Conservation (phyloP, 2,329 filamentous ascomycete species). For the Hymenoscyphus linearis region DNA sequence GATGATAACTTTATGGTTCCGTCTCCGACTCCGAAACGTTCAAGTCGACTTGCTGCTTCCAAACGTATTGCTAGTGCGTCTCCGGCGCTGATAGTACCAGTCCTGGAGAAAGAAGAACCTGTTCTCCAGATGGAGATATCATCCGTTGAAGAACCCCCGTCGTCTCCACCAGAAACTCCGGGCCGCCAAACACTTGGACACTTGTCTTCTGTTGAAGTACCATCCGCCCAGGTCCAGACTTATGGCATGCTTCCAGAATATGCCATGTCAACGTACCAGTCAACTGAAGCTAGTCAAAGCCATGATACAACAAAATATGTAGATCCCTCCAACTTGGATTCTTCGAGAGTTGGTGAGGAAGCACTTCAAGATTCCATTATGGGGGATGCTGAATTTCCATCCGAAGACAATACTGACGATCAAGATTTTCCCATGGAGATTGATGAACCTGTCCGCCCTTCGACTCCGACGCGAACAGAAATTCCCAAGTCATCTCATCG, state of each 20-base stretch:
- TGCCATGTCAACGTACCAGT: constrained; percentile 18
- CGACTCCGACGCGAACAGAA: constrained; percentile 4
- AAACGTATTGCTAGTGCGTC: constrained; percentile 47
- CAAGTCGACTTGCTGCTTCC: constrained; percentile 46
- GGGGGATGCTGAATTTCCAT: neutral
- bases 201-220: constrained; percentile 9
- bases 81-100: constrained; percentile 46
- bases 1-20: constrained; percentile 41
- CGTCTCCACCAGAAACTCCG: constrained; percentile 20
- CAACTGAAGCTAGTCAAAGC: neutral
- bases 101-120: constrained; percentile 45
- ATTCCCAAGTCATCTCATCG: constrained; percentile 3
- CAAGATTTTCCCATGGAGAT: neutral
- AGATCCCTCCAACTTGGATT: neutral
- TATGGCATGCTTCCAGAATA: constrained; percentile 11
- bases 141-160: constrained; percentile 13
- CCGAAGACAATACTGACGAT: neutral
- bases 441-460: constrained; percentile 6
- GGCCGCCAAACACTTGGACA: constrained; percentile 1
- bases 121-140: constrained; percentile 29
- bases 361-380: neutral
- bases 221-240: constrained; percentile 23
- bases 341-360: neutral
- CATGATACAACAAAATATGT: neutral
- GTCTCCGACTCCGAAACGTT: constrained; percentile 48